Evolutionary conservation across 192 early-diverging fungal genomes (phyloP).

Genomic region (Umbelopsis isabellina): DNA sequence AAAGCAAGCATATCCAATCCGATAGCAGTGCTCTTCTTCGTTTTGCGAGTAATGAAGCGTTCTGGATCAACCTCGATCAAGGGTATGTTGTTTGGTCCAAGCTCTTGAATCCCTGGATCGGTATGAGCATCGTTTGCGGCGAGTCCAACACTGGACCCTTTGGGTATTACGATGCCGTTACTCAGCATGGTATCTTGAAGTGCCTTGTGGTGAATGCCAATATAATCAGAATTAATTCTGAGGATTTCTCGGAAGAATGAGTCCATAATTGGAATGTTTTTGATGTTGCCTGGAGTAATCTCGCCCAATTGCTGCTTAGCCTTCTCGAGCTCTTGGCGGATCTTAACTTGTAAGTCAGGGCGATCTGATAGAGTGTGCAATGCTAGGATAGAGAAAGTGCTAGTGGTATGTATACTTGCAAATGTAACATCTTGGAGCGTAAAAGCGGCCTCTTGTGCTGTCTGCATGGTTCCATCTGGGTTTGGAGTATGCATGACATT

Average conservation of each 20-base stretch:
- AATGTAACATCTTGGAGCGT: conserved; percentile 26
- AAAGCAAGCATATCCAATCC: conserved; percentile 20
- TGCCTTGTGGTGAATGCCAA: conserved; percentile 24
- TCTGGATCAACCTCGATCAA: conserved; percentile 26
- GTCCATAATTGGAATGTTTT: conserved; percentile 21
- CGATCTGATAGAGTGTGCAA: conserved; percentile 30
- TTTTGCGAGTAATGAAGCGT: conserved; percentile 14
- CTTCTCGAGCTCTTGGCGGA: conserved; percentile 13
- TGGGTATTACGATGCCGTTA: conserved; percentile 21
- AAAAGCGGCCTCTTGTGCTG: conserved; percentile 27
- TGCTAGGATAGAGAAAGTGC: conserved; percentile 15
- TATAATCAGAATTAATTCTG: conserved; percentile 20
- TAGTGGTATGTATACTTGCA: conserved; percentile 37
- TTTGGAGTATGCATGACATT: conserved; percentile 22
- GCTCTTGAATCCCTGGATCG: neutral
- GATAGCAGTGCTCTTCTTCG: conserved; percentile 12
- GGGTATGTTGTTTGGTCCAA: neutral
- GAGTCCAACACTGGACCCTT: neutral
- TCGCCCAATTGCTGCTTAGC: neutral
- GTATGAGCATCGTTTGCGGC: neutral
- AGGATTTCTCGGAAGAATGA: conserved; percentile 28
- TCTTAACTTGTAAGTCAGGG: conserved; percentile 11
- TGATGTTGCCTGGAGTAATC: neutral
- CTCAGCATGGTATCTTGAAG: conserved; percentile 19
- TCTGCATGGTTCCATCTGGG: conserved; percentile 8